Base-by-base conservation (phyloP, 2,329 filamentous ascomycete genomes). In the Cladosporium sp. region DNA sequence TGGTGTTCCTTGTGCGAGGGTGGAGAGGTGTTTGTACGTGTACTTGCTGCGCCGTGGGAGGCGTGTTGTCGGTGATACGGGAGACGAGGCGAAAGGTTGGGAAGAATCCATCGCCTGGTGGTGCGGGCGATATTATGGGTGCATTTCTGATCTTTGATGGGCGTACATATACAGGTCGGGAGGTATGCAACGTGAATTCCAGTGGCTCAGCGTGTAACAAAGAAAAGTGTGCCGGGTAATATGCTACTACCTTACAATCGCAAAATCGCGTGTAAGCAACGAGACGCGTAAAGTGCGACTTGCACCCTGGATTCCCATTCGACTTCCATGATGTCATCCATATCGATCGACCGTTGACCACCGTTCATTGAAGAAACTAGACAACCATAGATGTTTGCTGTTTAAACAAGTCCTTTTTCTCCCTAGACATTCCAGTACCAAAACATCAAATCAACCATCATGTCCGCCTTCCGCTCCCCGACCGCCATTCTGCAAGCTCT, bases 21-120 rank as follows among this genome's bases (percentile, higher is more conserved):
- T 89, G 37, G 87, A 84, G 18, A 98, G 84, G 63, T 98, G 89
- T 67, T 91, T 91, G 76, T 91, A 92, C 2, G 92, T 97, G 79
- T 95, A 98, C 66, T 84, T 86, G 18, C 93, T 97, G 69, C 81
- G 82, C 5, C 69, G 70, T 16, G 67, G 66, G 49, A 67, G 67
- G 40, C 66, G 66, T 6, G 66, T 66, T 16, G 67, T 68, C 16
- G 74, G 72, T 23, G 72, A 72, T 55, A 70, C 21, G 5, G 72
- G 72, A 5, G 72, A 74, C 14, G 74, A 76, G 65, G 69, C 67
- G 69, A 74, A 74, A 65, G 68, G 55, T 50, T 71, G 71, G 26
- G 55, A 53, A 26, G 63, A 65, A 57, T 57, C 46, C 63, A 65
- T 65, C n/a, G 40, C 55, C 61, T 55, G 61, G 35, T 56, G 14